Base-by-base conservation (phyloP, 768 basidiomycete genomes). In the Rhodotorula graminis region DNA sequence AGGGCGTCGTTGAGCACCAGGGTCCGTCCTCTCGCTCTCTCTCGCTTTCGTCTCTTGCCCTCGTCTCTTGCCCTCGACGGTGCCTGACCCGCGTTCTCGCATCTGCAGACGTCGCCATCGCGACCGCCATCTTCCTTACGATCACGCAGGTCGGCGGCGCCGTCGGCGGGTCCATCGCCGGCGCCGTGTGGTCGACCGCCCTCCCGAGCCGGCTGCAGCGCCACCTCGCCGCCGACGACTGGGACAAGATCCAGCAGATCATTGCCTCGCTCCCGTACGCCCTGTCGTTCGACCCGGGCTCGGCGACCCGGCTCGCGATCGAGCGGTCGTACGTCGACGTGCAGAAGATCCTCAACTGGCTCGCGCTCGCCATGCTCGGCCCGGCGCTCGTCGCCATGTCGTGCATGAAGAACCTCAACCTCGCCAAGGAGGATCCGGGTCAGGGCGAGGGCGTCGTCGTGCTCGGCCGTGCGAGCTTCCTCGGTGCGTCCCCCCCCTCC, bases 141-240 rank as follows among this genome's bases (percentile, higher is more conserved):
- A 77, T 77, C 64, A 77, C 78, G 3, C 75, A 76, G 25, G 68
- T 79, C 50, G 78, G 78, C 52, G 78, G 77, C 5, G 78, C 78
- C 18, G 73, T 77, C 42, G 78, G 78, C 29, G 76, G 76, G 0
- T 76, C 77, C 6, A 60, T 73, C 31, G 72, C 78, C 21, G 78
- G 78, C 18, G 72, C 72, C 23, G 63, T 79, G 11, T 79, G 78
- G 78, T 74, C 76, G 15, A 74, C 78, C 0, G 50, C 67, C 31
- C 69, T 79, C 9, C 77, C 78, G 27, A 10, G 37, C 6, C 69
- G 65, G 29, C 76, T 79, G 7, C 21, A 19, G 25, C 7, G 19
- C 16, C 67, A 77, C 63, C 73, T 79, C 47, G 67, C 72, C 9
- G 33, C 56, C 8, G 58, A 49, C 25, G 40, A 58, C 31, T 57